Base-by-base conservation (phyloP, 768 basidiomycete species). In the Lactarius evosmus region DNA sequence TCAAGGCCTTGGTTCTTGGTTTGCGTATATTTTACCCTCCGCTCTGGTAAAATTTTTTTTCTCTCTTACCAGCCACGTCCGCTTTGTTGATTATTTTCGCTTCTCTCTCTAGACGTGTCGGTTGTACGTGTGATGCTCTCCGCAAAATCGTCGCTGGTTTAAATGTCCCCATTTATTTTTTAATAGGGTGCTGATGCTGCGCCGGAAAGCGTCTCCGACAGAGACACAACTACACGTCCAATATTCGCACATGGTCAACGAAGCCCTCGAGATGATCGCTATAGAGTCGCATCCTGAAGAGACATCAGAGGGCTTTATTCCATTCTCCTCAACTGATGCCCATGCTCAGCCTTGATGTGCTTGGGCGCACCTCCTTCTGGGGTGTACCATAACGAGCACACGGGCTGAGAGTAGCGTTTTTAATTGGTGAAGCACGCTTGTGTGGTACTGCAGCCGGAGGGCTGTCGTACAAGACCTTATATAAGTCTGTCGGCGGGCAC, bases 141-240 rank as follows among this genome's bases (percentile, higher is more conserved):
- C 36, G 27, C 29, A 30, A 4, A 25, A 4, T 5, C 14, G 51
- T n/a, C n/a, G 9, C 49, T 19, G n/a, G 30, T 60, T 61, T n/a
- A 50, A 44, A 44, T 33, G 44, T 16, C 6, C 27, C 49, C 49
- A 22, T 38, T 40, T 25, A 32, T 14, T 19, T 58, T 29, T 27
- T 46, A n/a, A n/a, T n/a, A 68, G 67, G 22, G 61, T 68, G 53
- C 55, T 68, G n/a, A 36, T 63, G 56, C 62, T 68, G 49, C 65
- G 66, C 25, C 57, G 66, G 34, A 67, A 53, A 50, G 62, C 27
- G 17, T 9, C 7, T n/a, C 67, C 61, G 25, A 67, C 66, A 36
- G 66, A 63, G 30, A 52, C 62, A 40, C 55, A 69, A 34, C n/a
- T 60, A 12, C 30, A 57, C 2, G 9, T 7, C 27, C 46, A 61